These are phyloP conservation scores for Fusarium sp. DNA, from an alignment of 2,329 filamentous ascomycete species.

Conservation along the genomic window DNA sequence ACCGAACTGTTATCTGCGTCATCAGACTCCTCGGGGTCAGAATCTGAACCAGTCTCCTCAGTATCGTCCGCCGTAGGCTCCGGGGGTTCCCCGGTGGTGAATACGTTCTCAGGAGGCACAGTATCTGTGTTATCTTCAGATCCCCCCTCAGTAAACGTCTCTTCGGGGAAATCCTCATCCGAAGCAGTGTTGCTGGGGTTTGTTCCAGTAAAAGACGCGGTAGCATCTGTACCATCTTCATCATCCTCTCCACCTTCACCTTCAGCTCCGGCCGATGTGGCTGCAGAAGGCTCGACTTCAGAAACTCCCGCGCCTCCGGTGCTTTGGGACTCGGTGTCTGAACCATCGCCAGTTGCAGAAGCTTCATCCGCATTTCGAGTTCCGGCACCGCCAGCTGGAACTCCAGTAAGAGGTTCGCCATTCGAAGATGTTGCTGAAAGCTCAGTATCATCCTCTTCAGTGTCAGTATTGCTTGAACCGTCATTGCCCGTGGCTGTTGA, in stretches of 20 bases:
- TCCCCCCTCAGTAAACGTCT: background rate
- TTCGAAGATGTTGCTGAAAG: background rate
- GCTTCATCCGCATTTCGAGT: accelerated
- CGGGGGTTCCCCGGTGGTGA: background rate
- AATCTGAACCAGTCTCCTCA: background rate
- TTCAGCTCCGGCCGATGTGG: background rate
- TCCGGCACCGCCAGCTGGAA: background rate
- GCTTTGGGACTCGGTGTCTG: background rate
- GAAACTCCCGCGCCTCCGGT: background rate
- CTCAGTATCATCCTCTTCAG: accelerated
- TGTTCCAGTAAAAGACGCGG: background rate
- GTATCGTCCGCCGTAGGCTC: background rate
- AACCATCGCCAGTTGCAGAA: background rate
- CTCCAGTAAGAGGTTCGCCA: background rate
- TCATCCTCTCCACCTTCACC: background rate
- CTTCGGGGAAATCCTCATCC: background rate
- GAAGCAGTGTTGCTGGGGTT: background rate
- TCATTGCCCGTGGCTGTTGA: background rate
- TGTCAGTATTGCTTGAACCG: accelerated
- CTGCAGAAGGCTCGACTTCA: background rate
- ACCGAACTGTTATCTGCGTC: background rate
- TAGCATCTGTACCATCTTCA: background rate
- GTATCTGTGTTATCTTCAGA: background rate
- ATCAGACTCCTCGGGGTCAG: background rate
- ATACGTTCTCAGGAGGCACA: background rate